A percentile compares a stretch with the other conserved stretches of the same genome.
Conservation (phyloP, 2,329 filamentous ascomycete genomes). For the Orbilia oligospora region DNA sequence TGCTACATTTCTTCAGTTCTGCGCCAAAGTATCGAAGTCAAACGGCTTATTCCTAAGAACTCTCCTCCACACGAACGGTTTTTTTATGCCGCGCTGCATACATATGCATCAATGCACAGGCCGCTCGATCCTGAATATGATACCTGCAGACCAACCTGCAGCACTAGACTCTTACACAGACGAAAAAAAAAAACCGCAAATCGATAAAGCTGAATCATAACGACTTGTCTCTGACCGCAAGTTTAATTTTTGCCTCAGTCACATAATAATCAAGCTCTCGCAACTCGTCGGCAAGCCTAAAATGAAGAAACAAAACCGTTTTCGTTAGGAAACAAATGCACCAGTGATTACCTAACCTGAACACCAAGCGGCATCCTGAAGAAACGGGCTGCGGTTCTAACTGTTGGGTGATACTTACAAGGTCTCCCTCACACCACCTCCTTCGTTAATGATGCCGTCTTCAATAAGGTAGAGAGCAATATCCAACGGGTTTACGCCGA, state of each 20-base stretch:
- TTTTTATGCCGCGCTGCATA: slow-evolving; percentile 30
- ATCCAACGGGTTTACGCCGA: slow-evolving; percentile 56
- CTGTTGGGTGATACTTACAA: slow-evolving; percentile 53
- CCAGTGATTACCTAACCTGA: slow-evolving; percentile 36
- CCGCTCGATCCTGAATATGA: slow-evolving; percentile 27
- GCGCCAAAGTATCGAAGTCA: background rate
- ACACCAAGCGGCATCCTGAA: slow-evolving; percentile 9
- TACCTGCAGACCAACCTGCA: slow-evolving; percentile 29
- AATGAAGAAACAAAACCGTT: slow-evolving; percentile 7
- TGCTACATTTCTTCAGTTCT: background rate
- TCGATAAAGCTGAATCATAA: slow-evolving; percentile 28
- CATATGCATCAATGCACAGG: slow-evolving; percentile 27
- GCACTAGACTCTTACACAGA: slow-evolving; percentile 35
- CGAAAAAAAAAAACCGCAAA: slow-evolving; percentile 11
- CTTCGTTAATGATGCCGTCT: slow-evolving; percentile 34
- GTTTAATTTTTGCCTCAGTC: slow-evolving; percentile 40
- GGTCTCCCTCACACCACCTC: slow-evolving; percentile 47
- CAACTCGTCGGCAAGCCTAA: slow-evolving; percentile 49
- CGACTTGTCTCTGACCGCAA: slow-evolving; percentile 52
- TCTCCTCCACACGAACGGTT: background rate
- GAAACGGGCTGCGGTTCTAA: slow-evolving; percentile 32
- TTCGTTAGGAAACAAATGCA: slow-evolving; percentile 33
- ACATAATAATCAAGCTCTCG: slow-evolving; percentile 60
- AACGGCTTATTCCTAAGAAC: slow-evolving; percentile 23
- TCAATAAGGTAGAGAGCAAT: slow-evolving; percentile 53